phyloP scores from a whole-genome alignment of 2,329 filamentous ascomycete genomes.

The Sclerotinia trifoliorum region DNA sequence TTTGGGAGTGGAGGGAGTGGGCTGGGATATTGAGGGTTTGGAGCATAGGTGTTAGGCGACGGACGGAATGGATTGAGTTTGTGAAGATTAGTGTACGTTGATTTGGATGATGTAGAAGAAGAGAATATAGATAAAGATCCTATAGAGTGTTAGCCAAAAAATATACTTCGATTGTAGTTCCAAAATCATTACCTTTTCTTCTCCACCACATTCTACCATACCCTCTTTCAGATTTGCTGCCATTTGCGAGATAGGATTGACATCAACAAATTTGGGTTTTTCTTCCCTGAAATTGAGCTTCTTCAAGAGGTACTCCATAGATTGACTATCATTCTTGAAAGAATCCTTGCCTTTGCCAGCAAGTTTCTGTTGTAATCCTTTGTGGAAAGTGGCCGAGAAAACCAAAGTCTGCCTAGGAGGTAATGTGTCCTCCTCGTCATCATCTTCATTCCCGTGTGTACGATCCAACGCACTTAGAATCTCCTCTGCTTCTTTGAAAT shows the following conservation, averaged over 20 bases:
- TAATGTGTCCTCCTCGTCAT: constrained; percentile 47
- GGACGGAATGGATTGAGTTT: constrained; percentile 91
- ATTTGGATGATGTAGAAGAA: constrained; percentile 78
- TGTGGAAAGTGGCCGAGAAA: constrained; percentile 95
- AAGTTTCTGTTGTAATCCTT: constrained; percentile 85
- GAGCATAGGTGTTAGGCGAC: constrained; percentile 79
- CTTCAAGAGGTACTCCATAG: constrained; percentile 88
- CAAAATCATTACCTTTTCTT: constrained; percentile 70
- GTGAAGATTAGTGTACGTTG: constrained; percentile 86
- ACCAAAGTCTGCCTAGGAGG: constrained; percentile 79
- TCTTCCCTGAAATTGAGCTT: constrained; percentile 85
- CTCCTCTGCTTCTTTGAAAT: constrained; percentile 91
- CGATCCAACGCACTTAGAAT: constrained; percentile 80
- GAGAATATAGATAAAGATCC: constrained; percentile 89
- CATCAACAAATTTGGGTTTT: constrained; percentile 86
- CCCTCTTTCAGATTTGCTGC: constrained; percentile 82
- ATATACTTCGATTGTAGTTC: background rate
- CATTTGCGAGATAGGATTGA: constrained; percentile 87
- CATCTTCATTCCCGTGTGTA: constrained; percentile 50
- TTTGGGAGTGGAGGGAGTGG: constrained; percentile 82
- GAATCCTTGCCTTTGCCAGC: constrained; percentile 65
- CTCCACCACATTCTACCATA: constrained; percentile 84
- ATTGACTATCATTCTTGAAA: constrained; percentile 70
- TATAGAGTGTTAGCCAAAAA: constrained; percentile 40
- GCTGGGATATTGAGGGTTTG: constrained; percentile 77